Evolutionary conservation across 148 eudicot species (phyloP).

Genomic region (Oxyria digyna): DNA sequence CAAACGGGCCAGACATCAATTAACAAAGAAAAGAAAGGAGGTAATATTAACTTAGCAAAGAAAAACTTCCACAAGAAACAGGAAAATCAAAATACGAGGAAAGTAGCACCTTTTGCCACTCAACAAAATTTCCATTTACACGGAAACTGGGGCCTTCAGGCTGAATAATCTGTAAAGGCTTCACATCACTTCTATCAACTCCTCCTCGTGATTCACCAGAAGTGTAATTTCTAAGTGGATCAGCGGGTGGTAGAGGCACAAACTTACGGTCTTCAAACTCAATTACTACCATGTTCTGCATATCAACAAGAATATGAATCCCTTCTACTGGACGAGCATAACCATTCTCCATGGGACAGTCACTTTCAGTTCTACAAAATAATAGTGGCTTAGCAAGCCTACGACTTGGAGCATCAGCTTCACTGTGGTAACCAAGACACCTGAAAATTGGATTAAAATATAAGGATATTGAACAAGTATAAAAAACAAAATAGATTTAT

Average conservation of each 20-base stretch:
- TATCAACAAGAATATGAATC: conserved; percentile 82
- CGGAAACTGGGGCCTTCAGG: conserved; percentile 99
- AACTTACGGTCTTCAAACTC: conserved; percentile 95
- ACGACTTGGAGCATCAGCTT: conserved; percentile 83
- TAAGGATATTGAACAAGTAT: not conserved
- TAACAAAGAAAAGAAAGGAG: not conserved
- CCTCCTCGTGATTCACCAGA: conserved; percentile 95
- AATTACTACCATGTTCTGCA: conserved; percentile 90
- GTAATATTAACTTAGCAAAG: too few species aligned
- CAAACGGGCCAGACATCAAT: not conserved
- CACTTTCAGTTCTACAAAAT: conserved; percentile 94
- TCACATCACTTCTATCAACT: conserved; percentile 93
- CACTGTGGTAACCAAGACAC: conserved; percentile 89
- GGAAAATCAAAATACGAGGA: not conserved
- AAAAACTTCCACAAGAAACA: not conserved
- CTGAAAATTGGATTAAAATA: conserved; percentile 24
- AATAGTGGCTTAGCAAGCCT: conserved; percentile 93
- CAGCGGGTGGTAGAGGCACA: conserved; percentile 94
- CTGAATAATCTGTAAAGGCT: conserved; percentile 71
- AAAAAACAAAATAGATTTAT: not conserved
- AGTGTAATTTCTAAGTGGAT: conserved; percentile 93
- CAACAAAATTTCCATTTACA: conserved; percentile 77
- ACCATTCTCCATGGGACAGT: conserved; percentile 99
- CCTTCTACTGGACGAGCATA: conserved; percentile 99
- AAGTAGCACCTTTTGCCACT: conserved; percentile 83